Evolutionary conservation across 2,329 filamentous ascomycete genomes (phyloP).

Genomic region (Chaetothyriales sp.): DNA sequence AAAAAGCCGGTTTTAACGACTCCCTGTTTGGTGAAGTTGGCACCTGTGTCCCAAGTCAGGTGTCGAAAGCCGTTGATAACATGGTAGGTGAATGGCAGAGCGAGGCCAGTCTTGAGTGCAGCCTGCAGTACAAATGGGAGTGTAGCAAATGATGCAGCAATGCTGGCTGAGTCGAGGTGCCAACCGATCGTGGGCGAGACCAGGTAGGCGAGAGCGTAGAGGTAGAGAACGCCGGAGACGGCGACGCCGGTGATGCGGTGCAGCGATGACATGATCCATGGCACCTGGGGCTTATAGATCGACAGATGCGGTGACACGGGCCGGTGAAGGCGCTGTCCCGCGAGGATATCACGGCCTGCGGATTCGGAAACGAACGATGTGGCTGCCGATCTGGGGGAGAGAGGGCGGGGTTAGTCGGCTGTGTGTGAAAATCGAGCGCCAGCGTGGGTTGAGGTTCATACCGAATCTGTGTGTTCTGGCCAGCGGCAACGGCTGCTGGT

Average conservation of each 20-base stretch:
- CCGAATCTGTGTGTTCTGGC: slow-evolving; percentile 31
- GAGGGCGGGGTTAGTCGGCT: neutral
- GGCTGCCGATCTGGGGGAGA: slow-evolving; percentile 9
- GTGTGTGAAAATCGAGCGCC: neutral
- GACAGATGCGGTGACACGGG: slow-evolving; percentile 71
- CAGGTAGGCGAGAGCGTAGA: slow-evolving; percentile 68
- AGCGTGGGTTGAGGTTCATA: slow-evolving; percentile 15
- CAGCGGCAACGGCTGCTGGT: slow-evolving; percentile 30
- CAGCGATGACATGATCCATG: slow-evolving; percentile 60
- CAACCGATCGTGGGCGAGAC: slow-evolving; percentile 59
- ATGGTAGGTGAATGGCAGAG: slow-evolving; percentile 55
- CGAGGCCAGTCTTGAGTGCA: slow-evolving; percentile 41
- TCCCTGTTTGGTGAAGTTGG: slow-evolving; percentile 46
- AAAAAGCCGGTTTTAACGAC: slow-evolving; percentile 33
- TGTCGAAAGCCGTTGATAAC: slow-evolving; percentile 54
- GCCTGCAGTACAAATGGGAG: slow-evolving; percentile 47
- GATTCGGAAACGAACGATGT: slow-evolving; percentile 38
- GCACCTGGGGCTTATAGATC: slow-evolving; percentile 79
- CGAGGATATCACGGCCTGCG: slow-evolving; percentile 52
- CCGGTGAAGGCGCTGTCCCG: slow-evolving; percentile 62
- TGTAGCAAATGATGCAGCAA: slow-evolving; percentile 49
- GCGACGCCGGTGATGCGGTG: slow-evolving; percentile 71
- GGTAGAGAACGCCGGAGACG: slow-evolving; percentile 61
- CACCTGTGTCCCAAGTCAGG: slow-evolving; percentile 54
- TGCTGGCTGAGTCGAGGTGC: slow-evolving; percentile 48